Evolutionary conservation across 352 stramenopile genomes (phyloP), one percentile per base, ranked within the genome.

Genomic region (Pilasporangium apinafurcum): DNA sequence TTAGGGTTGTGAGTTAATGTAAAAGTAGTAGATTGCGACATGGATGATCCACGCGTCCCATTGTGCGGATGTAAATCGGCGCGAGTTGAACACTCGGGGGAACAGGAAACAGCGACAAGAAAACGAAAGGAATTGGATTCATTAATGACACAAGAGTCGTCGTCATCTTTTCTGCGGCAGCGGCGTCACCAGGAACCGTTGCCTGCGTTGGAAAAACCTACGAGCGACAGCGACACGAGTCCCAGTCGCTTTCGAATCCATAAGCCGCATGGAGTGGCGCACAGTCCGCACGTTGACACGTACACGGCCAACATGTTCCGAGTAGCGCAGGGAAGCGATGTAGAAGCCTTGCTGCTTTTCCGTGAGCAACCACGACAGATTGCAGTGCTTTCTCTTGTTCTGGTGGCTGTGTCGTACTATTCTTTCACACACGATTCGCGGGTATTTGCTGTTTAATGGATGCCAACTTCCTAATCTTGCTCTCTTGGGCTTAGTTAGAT

Each of bases 351-450:
- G 48, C 55, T 92, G 55, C 46, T 89, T 7, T 92, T 89, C 59
- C 71, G 68, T 9, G 80, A 92, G 47, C 59, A 90, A 57, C 80
- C 80, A 32, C 80, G 80, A 5, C 80, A 92, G 53, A 59, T 92
- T 28, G 41, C 81, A n/a, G 78, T 92, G 38, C 66, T 92, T 5
- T 32, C 64, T 5, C 27, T 75, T 12, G 67, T 86, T 7, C 65
- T 86, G 2, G 31, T 52, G 2, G 72, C 60, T n/a, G 71, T 90
- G 32, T 83, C 75, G 22, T 83, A 86, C 59, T 89, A 86, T 41
- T 87, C 81, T 40, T 90, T 87, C 63, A 88, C 75, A 29, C 73
- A 86, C 60, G 73, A 92, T 33, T 82, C 77, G 29, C 49, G 78
- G 47, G 63, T 70, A 54, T 9, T 56, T 36, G n/a, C 4, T 16